Conservation (phyloP, 345 rosid genomes). For the Hibiscus trionum region DNA sequence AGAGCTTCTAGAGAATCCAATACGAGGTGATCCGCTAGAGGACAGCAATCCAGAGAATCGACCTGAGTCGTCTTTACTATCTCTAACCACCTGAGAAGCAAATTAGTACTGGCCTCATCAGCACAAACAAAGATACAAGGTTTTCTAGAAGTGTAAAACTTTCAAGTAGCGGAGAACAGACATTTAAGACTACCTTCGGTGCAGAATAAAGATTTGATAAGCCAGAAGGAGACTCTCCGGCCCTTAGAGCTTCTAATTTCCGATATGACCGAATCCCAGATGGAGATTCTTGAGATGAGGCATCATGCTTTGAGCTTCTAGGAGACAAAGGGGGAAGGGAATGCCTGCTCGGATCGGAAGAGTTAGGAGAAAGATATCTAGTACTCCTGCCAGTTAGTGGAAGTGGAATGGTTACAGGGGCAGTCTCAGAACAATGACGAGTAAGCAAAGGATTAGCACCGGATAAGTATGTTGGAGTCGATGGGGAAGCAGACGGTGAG, state of each 20-base stretch:
- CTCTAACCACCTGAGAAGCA: conserved; percentile 45
- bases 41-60: conserved; percentile 78
- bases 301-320: conserved; percentile 56
- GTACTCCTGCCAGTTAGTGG: conserved; percentile 35
- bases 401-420: conserved; percentile 75
- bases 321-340: conserved; percentile 88
- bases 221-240: conserved; percentile 59
- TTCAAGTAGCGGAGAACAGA: neutral
- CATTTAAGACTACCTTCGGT: conserved; percentile 46
- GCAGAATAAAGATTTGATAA: conserved; percentile 44
- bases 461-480: conserved; percentile 44
- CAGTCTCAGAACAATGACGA: conserved; percentile 52
- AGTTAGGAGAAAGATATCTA: conserved; percentile 59
- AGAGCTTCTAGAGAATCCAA: conserved; percentile 78
- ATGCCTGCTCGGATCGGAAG: conserved; percentile 67
- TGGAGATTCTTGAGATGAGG: conserved; percentile 74
- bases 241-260: conserved; percentile 45
- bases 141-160: neutral
- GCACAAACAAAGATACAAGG: neutral
- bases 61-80: conserved; percentile 74
- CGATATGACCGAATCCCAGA: conserved; percentile 53
- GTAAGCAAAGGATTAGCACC: conserved; percentile 34
- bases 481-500: conserved; percentile 65
- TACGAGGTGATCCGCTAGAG: conserved; percentile 73
- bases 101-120: conserved; percentile 11